phyloP scores from a whole-genome alignment of 2,329 filamentous ascomycete species.

The Penicillium italicum region DNA sequence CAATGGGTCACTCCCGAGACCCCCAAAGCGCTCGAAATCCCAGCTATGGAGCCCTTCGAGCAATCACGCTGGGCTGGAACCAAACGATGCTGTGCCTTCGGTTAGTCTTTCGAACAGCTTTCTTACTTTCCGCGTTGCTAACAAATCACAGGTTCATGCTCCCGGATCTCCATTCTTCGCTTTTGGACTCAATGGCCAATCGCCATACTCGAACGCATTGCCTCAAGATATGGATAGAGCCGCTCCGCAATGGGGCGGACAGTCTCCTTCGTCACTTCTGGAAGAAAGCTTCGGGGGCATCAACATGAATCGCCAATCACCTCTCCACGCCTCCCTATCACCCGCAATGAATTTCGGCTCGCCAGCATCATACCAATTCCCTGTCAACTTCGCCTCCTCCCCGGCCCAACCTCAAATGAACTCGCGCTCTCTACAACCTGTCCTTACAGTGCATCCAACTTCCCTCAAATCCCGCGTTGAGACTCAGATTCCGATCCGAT shows the following conservation, averaged over 20 bases:
- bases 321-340: slow-evolving; percentile 38
- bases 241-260: slow-evolving; percentile 38
- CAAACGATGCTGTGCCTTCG: slow-evolving; percentile 22
- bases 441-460: slow-evolving; percentile 61
- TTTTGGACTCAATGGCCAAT: slow-evolving; percentile 36
- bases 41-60: slow-evolving; percentile 29
- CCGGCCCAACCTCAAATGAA: slow-evolving; percentile 27
- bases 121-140: background rate
- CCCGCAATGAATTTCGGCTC: slow-evolving; percentile 38
- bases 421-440: slow-evolving; percentile 36
- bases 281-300: slow-evolving; percentile 47
- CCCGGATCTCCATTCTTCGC: slow-evolving; percentile 34
- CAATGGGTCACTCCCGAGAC: slow-evolving; percentile 22
- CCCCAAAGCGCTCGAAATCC: slow-evolving; percentile 24
- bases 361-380: slow-evolving; percentile 33
- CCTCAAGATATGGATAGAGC: slow-evolving; percentile 31
- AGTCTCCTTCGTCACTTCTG: slow-evolving; percentile 43
- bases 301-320: slow-evolving; percentile 44
- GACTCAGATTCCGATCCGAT: slow-evolving; percentile 86
- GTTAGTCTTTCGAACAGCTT: slow-evolving; percentile 23
- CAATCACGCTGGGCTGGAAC: slow-evolving; percentile 12
- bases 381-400: slow-evolving; percentile 36
- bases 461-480: slow-evolving; percentile 87
- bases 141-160: slow-evolving; percentile 21
- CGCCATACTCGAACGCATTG: slow-evolving; percentile 35